These are phyloP conservation scores for Pseudocercospora macadamiae DNA, from an alignment of 2,329 filamentous ascomycete species.

Conservation along the genomic window DNA sequence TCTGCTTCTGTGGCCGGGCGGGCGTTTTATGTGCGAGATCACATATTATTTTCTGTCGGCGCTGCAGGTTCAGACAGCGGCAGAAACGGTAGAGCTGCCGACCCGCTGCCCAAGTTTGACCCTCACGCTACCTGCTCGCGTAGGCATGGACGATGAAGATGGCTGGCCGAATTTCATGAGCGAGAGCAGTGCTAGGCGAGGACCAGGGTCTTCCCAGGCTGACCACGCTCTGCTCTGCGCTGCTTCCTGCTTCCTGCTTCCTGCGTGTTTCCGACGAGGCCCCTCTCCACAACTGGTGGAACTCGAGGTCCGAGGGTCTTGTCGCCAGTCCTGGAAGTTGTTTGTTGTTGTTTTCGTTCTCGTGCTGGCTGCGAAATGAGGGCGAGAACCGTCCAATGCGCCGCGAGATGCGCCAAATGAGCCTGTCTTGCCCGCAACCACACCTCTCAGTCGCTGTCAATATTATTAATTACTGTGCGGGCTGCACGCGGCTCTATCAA, in stretches of 20 bases:
- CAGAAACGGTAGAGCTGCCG: conserved; percentile 8
- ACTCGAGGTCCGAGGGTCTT: no score
- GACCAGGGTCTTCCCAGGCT: conserved; percentile 10
- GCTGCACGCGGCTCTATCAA: not conserved
- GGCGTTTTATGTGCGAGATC: not conserved
- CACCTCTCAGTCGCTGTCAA: not conserved
- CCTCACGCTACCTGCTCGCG: conserved; percentile 15
- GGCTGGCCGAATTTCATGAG: conserved; percentile 12
- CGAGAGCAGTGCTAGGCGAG: conserved; percentile 1
- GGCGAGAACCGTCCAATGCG: not conserved
- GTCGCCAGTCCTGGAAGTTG: no score
- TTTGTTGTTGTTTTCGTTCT: not conserved
- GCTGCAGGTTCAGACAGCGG: not conserved
- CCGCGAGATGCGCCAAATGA: not conserved
- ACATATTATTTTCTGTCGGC: not conserved
- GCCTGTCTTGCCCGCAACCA: not conserved
- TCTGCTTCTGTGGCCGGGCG: not conserved
- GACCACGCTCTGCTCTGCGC: conserved; percentile 8
- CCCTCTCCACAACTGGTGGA: not conserved
- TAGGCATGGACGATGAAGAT: conserved; percentile 15
- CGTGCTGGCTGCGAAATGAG: conserved; percentile 5
- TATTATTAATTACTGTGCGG: not conserved
- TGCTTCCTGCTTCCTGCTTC: no score
- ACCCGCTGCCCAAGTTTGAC: conserved; percentile 22
- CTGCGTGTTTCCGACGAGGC: no score